A percentile compares a stretch with the other conserved stretches of the same genome.
These are phyloP conservation scores for Cardamine resedifolia DNA, from an alignment of 345 rosid genomes.

Conservation along the genomic window DNA sequence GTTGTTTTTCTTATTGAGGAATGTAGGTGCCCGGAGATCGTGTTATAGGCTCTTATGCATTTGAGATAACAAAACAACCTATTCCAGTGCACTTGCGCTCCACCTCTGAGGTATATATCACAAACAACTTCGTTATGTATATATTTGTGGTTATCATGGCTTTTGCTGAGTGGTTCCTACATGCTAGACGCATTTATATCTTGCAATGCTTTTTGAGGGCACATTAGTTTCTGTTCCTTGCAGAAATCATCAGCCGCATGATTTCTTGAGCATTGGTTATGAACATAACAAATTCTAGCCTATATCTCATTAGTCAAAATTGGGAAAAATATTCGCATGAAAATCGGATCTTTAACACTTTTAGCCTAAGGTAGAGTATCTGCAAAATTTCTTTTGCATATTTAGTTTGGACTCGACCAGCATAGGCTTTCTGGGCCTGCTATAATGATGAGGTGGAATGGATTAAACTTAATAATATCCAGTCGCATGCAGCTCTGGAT, in stretches of 20 bases:
- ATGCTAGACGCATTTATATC: no score
- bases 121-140: constrained; percentile 2
- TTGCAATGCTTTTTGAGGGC: constrained; percentile 10
- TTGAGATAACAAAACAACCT: constrained; percentile 70
- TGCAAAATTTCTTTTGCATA: background rate
- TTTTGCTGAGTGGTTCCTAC: no score
- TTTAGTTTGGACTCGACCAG: background rate
- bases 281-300: background rate
- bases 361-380: constrained; percentile 7
- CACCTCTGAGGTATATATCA: constrained; percentile 64
- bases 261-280: constrained; percentile 10
- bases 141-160: constrained; percentile 14
- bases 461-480: background rate
- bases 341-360: background rate
- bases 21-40: constrained; percentile 87
- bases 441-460: background rate
- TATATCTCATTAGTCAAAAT: background rate
- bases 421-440: constrained; percentile 8
- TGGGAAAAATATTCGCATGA: background rate
- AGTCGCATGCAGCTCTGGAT: background rate
- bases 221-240: background rate
- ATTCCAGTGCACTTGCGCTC: constrained; percentile 62
- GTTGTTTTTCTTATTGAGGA: constrained; percentile 20
- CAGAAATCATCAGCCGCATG: background rate
- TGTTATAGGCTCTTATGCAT: constrained; percentile 70